Evolutionary conservation across 2,329 filamentous ascomycete species (phyloP).

Genomic region (Aspergillus oerlinghausenensis): DNA sequence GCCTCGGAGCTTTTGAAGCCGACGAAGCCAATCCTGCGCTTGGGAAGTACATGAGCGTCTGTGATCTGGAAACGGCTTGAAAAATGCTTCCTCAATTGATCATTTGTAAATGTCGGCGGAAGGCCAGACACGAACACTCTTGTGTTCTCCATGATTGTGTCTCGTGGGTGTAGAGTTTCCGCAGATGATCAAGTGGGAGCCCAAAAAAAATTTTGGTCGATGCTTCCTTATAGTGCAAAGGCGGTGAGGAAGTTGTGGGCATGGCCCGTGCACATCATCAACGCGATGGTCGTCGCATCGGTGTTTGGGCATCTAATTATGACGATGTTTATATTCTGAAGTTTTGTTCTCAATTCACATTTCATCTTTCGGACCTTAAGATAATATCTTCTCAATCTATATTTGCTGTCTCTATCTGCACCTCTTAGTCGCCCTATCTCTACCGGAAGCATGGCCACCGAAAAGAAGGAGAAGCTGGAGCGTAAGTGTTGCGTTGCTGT

Average conservation of each 20-base stretch:
- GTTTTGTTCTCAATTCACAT: neutral
- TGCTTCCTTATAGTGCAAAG: slow-evolving; percentile 26
- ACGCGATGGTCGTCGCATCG: slow-evolving; percentile 10
- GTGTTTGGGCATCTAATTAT: neutral
- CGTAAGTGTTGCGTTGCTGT: slow-evolving; percentile 45
- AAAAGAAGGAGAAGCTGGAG: slow-evolving; percentile 70
- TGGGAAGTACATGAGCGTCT: slow-evolving; percentile 85
- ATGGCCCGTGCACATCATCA: slow-evolving; percentile 23
- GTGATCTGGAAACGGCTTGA: slow-evolving; percentile 72
- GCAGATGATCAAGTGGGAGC: slow-evolving; percentile 6
- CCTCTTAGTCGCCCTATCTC: neutral
- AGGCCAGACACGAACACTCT: slow-evolving; percentile 69
- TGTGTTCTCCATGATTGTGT: slow-evolving; percentile 64
- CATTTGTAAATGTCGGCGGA: slow-evolving; percentile 78
- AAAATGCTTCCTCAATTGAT: slow-evolving; percentile 87
- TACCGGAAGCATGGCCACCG: slow-evolving; percentile 39
- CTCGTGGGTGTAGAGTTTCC: slow-evolving; percentile 13
- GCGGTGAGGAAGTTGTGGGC: slow-evolving; percentile 27
- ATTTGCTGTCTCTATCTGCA: neutral
- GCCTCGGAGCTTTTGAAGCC: slow-evolving; percentile 82
- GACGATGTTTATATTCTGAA: neutral
- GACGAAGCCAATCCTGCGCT: slow-evolving; percentile 90
- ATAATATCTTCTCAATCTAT: neutral
- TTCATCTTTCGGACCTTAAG: neutral
- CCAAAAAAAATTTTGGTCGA: slow-evolving; percentile 8